Percentiles rank a stretch among this genome's conserved stretches.
Evolutionary conservation across 345 rosid species (phyloP).

Genomic region (Rhodamnia argentea): DNA sequence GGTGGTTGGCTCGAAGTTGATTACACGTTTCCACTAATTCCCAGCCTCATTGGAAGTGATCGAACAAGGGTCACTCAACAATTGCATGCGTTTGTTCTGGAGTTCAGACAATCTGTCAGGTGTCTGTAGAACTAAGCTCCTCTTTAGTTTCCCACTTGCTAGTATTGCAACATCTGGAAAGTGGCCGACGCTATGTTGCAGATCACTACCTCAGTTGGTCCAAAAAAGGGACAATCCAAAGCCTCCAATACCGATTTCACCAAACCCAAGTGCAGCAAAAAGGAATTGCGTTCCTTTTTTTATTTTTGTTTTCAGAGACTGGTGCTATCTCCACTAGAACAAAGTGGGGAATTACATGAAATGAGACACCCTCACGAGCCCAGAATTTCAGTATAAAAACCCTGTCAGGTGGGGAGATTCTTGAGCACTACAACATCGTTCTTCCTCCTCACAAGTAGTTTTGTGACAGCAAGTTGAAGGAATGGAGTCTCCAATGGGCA

Average conservation of each 20-base stretch:
- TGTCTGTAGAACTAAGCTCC: background rate
- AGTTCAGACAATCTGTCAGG: background rate
- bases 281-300: background rate
- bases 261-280: constrained; percentile 8
- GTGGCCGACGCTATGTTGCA: background rate
- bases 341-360: constrained; percentile 7
- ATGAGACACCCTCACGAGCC: background rate
- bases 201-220: background rate
- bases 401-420: background rate
- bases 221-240: background rate
- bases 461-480: background rate
- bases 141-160: background rate
- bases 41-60: background rate
- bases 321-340: constrained; percentile 24
- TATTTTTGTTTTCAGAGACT: background rate
- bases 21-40: constrained; percentile 7
- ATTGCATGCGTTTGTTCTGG: background rate
- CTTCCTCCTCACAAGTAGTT: background rate
- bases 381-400: constrained; percentile 19
- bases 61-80: background rate
- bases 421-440: background rate
- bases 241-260: background rate
- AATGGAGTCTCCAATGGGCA: constrained; percentile 17
- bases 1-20: constrained; percentile 3
- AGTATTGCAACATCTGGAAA: constrained; percentile 9